Conservation (phyloP, 192 early-diverging fungal species). For the Coemansia furcata region DNA sequence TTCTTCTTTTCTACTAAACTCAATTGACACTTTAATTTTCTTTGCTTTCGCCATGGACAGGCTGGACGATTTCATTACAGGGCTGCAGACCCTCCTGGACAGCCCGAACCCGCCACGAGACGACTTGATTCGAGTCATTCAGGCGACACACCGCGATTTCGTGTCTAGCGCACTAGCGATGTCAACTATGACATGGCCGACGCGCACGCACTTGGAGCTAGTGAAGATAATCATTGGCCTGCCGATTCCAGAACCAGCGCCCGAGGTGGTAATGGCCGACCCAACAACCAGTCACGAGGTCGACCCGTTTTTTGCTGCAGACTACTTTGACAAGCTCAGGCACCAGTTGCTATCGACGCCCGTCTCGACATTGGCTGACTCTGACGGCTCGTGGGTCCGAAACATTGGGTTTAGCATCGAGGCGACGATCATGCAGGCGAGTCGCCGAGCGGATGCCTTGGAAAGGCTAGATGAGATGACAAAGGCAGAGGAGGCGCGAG, state of each 20-base stretch:
- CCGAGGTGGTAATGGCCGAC: slow-evolving; percentile 13
- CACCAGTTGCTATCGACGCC: slow-evolving; percentile 25
- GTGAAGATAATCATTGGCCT: slow-evolving; percentile 43
- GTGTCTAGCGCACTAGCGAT: slow-evolving; percentile 33
- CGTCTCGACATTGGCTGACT: slow-evolving; percentile 21
- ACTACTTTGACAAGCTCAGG: slow-evolving; percentile 44
- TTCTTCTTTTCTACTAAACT: not conserved
- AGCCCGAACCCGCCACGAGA: slow-evolving; percentile 39
- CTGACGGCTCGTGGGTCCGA: slow-evolving; percentile 37
- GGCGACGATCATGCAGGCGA: slow-evolving; percentile 45
- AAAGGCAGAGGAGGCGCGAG: slow-evolving; percentile 3
- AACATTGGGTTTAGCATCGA: slow-evolving; percentile 53
- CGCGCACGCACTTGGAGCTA: slow-evolving; percentile 48
- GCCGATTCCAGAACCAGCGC: slow-evolving; percentile 26
- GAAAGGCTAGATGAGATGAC: slow-evolving; percentile 36
- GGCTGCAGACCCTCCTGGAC: slow-evolving; percentile 45
- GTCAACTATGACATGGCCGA: slow-evolving; percentile 42
- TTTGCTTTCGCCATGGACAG: slow-evolving; percentile 33
- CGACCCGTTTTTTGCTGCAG: slow-evolving; percentile 36
- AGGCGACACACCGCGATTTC: slow-evolving; percentile 42
- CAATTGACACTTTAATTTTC: not conserved
- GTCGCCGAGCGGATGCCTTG: slow-evolving; percentile 29
- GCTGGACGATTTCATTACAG: slow-evolving; percentile 32
- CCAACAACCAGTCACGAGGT: slow-evolving; percentile 36
- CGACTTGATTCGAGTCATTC: slow-evolving; percentile 38